Evolutionary conservation across 2,329 filamentous ascomycete species (phyloP), one percentile per base, ranked within the genome.

Genomic region (Fusarium buharicum): DNA sequence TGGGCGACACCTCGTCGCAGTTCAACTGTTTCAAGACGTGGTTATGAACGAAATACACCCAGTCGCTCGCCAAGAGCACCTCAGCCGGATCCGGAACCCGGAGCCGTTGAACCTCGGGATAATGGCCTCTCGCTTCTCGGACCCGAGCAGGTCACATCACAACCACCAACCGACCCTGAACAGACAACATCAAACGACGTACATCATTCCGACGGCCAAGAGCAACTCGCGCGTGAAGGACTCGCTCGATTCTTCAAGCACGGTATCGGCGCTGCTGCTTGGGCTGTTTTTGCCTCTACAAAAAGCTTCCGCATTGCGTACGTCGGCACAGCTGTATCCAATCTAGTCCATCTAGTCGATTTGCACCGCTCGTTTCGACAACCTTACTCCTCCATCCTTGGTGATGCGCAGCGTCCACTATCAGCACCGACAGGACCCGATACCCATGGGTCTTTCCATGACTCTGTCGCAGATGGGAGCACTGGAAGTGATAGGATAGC

Each of bases 281-380:
- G 64, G 64, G 66, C 68, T 13, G 66, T 70, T 20, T 70, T 70
- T 22, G 56, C 60, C 3, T 59, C 63, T 4, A 66, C 66, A 1
- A 59, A 70, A 8, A 70, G 64, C 38, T 70, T 69, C 54, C 68
- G 68, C 6, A 70, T 70, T 2, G 68, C 68, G 2, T 70, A 70
- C 10, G 64, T 70, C 28, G 68, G 68, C 31, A 70, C 68, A 7
- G 61, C 66, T 10, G 68, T 70, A 1, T 70, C 68, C 1, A 70
- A 70, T 4, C 50, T 70, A 1, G 66, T 68, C 3, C 68, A 70
- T 10, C 44, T 70, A 0, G 68, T 70, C 0, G 66, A 70, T 14
- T 34, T 70, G 2, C 68, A 70, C 28, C 56, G 62, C 1, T 69
- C 66, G 0, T 70, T 70, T 6, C 65, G 64, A 13, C 68, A 68